phyloP scores from a whole-genome alignment of 805 yeast species.

The Myxozyma nipponensis region DNA sequence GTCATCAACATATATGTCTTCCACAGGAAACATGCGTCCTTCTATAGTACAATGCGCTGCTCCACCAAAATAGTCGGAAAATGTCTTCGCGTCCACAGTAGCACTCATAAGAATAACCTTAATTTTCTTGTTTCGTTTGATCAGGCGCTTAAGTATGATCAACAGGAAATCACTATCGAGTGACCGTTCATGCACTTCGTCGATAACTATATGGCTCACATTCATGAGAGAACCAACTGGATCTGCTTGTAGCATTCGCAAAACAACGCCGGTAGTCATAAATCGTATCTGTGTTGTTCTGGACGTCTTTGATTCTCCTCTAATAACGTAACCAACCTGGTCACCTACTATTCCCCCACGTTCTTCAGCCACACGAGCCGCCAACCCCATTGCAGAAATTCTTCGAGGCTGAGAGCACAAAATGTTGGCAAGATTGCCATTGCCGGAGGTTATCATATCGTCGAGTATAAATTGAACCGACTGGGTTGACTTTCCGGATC shows the following conservation, averaged over 20 bases:
- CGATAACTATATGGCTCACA: constrained; percentile 72
- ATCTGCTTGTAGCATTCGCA: constrained; percentile 69
- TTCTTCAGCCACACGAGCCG: constrained; percentile 87
- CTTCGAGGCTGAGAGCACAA: constrained; percentile 95
- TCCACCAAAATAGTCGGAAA: constrained; percentile 60
- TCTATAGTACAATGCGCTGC: constrained; percentile 74
- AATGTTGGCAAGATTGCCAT: constrained; percentile 51
- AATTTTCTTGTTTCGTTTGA: constrained; percentile 39
- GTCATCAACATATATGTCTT: constrained; percentile 68
- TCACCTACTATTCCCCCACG: constrained; percentile 60
- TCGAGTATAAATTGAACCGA: constrained; percentile 86
- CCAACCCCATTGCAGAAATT: constrained; percentile 90
- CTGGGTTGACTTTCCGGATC: constrained; percentile 96
- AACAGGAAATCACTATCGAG: constrained; percentile 83
- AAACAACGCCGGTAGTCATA: constrained; percentile 87
- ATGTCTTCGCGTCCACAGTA: constrained; percentile 70
- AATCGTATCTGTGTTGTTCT: constrained; percentile 70
- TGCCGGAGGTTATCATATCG: constrained; percentile 43
- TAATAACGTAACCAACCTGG: constrained; percentile 82
- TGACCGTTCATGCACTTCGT: constrained; percentile 96
- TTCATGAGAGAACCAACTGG: constrained; percentile 38
- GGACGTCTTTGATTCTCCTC: constrained; percentile 77
- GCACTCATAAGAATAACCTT: constrained; percentile 84
- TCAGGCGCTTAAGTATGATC: constrained; percentile 64
- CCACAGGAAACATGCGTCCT: constrained; percentile 91